phyloP scores from a whole-genome alignment of 1,139 yeast genomes.

The Scheffersomyces stambukii region DNA sequence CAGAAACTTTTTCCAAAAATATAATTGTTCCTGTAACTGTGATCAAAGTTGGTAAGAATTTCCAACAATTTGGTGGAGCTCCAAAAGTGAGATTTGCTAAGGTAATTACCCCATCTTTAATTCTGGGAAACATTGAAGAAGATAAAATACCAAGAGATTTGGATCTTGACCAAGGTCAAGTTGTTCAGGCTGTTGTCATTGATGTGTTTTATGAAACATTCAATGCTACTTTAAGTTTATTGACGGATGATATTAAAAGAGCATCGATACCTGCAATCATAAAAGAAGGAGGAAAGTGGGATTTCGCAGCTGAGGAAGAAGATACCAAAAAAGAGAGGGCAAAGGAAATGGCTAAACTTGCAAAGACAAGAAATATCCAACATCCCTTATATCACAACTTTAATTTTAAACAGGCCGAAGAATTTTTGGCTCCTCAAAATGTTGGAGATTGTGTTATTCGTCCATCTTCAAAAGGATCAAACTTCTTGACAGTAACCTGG shows the following conservation, averaged over 20 bases:
- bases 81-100: conserved; percentile 41
- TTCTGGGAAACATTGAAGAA: conserved; percentile 70
- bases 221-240: conserved; percentile 67
- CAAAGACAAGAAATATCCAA: conserved; percentile 69
- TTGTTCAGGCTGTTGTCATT: conserved; percentile 76
- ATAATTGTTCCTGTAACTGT: conserved; percentile 76
- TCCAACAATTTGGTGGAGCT: conserved; percentile 33
- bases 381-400: conserved; percentile 89
- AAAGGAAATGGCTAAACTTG: conserved; percentile 53
- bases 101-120: conserved; percentile 71
- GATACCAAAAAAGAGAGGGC: conserved; percentile 60
- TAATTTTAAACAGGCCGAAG: conserved; percentile 87
- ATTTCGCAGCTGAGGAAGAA: conserved; percentile 66
- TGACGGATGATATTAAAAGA: conserved; percentile 59
- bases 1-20: conserved; percentile 63
- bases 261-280: conserved; percentile 50
- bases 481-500: conserved; percentile 93
- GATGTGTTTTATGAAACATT: conserved; percentile 69
- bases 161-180: conserved; percentile 61
- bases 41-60: conserved; percentile 48
- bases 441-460: conserved; percentile 93
- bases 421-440: conserved; percentile 79
- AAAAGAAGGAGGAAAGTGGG: conserved; percentile 74
- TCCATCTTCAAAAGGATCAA: conserved; percentile 87
- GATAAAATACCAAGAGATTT: conserved; percentile 56